Evolutionary conservation across 2,329 filamentous ascomycete genomes (phyloP), one percentile per base, ranked within the genome.

Genomic region (Epichloe typhina): DNA sequence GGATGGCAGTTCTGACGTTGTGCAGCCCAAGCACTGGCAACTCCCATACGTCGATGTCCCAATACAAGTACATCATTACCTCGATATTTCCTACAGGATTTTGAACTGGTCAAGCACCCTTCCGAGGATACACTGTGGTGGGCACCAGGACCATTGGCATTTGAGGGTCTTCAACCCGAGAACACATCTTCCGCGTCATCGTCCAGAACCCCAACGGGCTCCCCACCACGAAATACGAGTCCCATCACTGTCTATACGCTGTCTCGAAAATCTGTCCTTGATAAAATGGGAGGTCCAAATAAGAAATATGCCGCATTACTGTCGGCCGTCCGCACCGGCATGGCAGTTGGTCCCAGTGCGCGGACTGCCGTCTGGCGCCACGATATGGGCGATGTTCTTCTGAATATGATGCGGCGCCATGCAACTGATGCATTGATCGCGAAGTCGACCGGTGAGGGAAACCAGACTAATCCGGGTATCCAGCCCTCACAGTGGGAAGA

Each of bases 21-120:
- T 44, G 23, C 50, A 85, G 83, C 84, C 3, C 73, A 73, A 43
- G 77, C 80, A 6, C 73, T 89, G 21, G 76, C 77, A 33, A 76
- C 76, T 0, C 78, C 80, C 0, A 51, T 83, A 21, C 79, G 85
- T 50, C 57, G 62, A 51, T 86, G 83, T 58, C 59, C 64, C 21
- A 60, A 75, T 35, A 80, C 80, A 1, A 54, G 58, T 0, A 60
- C 63, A 0, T 59, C 60, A 1, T 63, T 87, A 6, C 85, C 85
- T 1, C 65, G 63, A 13, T 80, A 75, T 58, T 84, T 88, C 60
- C 67, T 87, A 4, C 76, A 84, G 50, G 70, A 77, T 35, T 81
- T 88, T 53, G 72, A 74, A 31, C 59, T 80, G 2, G 66, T 80
- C 12, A 60, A 66, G 1, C 74, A 84, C 50, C 81, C 82, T 0